A percentile compares a stretch with the other conserved stretches of the same genome.
Conservation (phyloP, 257 asterid species). For the Forsythia viridissima region DNA sequence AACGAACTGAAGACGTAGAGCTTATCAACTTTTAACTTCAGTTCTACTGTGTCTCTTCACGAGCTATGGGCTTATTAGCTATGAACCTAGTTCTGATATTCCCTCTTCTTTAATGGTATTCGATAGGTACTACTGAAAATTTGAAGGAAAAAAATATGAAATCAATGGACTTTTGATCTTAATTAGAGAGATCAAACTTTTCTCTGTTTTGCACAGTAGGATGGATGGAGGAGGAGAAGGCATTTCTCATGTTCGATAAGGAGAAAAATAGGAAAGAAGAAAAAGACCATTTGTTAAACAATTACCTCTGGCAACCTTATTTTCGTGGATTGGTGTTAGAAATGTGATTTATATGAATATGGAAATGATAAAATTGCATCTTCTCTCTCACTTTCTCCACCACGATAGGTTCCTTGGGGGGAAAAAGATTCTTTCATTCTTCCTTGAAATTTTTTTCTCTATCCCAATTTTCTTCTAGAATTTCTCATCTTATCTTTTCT, state of each 20-base stretch:
- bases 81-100: neutral
- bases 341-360: neutral
- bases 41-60: no score
- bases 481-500: neutral
- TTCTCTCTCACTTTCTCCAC: no score
- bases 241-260: neutral
- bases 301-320: neutral
- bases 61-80: no score
- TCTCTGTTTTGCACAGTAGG: no score
- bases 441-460: neutral
- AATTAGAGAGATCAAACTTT: no score
- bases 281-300: neutral
- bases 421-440: neutral
- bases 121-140: neutral
- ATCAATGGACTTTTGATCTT: neutral
- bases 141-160: no score
- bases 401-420: no score
- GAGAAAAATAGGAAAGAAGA: neutral
- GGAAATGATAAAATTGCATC: neutral
- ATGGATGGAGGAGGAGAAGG: no score
- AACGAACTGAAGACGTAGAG: neutral
- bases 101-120: neutral
- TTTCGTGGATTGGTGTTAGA: neutral
- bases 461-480: neutral
- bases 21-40: neutral